These are phyloP conservation scores for Ganoderma lucidum DNA, from an alignment of 1,284 basidiomycete species.

Conservation along the genomic window DNA sequence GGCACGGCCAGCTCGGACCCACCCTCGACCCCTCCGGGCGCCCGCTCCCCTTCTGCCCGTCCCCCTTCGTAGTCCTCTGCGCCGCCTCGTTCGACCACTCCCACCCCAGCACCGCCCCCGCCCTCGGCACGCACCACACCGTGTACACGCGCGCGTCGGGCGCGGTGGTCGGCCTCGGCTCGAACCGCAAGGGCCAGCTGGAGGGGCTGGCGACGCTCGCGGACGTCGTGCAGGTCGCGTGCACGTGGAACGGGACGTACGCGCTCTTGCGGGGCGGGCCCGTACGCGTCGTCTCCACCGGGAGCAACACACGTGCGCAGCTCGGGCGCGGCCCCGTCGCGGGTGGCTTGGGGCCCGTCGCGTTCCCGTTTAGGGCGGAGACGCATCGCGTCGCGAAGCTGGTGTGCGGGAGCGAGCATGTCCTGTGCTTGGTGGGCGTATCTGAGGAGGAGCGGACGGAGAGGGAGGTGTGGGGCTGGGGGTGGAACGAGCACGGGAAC, in stretches of 20 bases:
- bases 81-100: not conserved
- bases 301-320: constrained; percentile 76
- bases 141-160: constrained; percentile 62
- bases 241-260: constrained; percentile 90
- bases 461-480: constrained; percentile 80
- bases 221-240: constrained; percentile 53
- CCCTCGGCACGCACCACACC: constrained; percentile 79
- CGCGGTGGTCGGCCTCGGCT: constrained; percentile 62
- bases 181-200: constrained; percentile 76
- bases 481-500: constrained; percentile 97
- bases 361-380: constrained; percentile 45
- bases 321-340: constrained; percentile 55
- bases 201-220: constrained; percentile 45
- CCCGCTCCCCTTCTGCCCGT: constrained; percentile 40
- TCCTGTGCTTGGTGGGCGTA: constrained; percentile 50
- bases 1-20: constrained; percentile 82
- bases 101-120: constrained; percentile 30
- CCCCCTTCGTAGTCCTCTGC: constrained; percentile 46
- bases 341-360: constrained; percentile 36
- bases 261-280: constrained; percentile 44
- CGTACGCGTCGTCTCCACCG: constrained; percentile 52
- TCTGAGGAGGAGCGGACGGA: constrained; percentile 28
- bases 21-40: constrained; percentile 31
- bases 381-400: constrained; percentile 42
- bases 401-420: constrained; percentile 85